Base-by-base conservation (phyloP, 345 rosid genomes). In the Bretschneidera sinensis region DNA sequence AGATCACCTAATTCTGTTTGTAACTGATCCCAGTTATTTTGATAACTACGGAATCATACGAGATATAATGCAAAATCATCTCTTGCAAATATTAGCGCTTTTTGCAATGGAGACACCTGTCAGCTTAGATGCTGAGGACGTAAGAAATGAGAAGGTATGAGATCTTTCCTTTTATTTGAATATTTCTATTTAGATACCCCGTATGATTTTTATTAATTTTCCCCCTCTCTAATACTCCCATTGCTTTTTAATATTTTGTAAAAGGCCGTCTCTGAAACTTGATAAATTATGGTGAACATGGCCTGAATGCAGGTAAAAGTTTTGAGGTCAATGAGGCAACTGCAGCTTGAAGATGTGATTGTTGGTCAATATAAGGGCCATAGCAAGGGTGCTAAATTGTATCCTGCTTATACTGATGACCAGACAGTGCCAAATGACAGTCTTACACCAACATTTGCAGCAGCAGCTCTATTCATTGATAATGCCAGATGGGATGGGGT, bases 21-120 rank as follows among this genome's bases (percentile, higher is more conserved):
- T 13, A 22, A 34, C 23, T 53, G 15, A 20, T 19, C 48, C 45
- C 76, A 88, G 96, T 31, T 91, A 91, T 68, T 91, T 91, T 59
- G 96, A 88, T 53, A 69, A 82, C 70, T 92, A 92, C 63, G 97
- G 98, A 47, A 92, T 92, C 64, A 87, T 92, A 66, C 64, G 95
- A 53, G 98, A 92, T 65, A 87, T 92, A 75, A 87, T 87, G 98
- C 98, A 92, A 68, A 89, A 89, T 62, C 98, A 89, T 81, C 91
- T 92, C 55, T 71, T 92, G 67, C 98, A 92, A 85, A 92, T 92
- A 66, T 71, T 92, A 24, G 81, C 95, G 21, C 81, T 92, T 19
- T 92, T 92, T 31, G 97, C 98, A n/a, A 92, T 89, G 98, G 98
- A 89, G 85, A 83, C 97, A 8, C 98, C 95, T 18, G 95, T 92